A percentile compares a stretch with the other conserved stretches of the same genome.
Conservation (phyloP, 345 rosid species). For the Lumnitzera racemosa region DNA sequence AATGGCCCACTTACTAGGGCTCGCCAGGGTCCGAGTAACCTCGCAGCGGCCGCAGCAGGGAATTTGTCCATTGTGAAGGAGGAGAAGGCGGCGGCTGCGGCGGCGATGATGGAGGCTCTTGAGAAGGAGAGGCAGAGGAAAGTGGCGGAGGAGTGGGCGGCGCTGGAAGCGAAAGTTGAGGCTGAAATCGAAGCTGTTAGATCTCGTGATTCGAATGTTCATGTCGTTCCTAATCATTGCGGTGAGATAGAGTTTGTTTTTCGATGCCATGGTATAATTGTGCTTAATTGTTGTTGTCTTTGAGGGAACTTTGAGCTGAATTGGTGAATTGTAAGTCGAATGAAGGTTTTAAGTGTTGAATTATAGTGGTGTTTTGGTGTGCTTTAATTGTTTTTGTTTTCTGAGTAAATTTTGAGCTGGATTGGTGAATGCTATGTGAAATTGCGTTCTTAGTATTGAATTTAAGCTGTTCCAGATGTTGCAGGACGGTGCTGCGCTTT, state of each 20-base stretch:
- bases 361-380: neutral
- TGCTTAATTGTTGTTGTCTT: neutral
- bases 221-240: conserved; percentile 87
- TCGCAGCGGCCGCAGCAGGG: conserved; percentile 9
- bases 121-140: conserved; percentile 25
- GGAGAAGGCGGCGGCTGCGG: conserved; percentile 6
- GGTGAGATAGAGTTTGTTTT: conserved; percentile 38
- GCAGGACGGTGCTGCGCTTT: neutral
- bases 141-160: conserved; percentile 60
- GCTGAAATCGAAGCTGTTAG: conserved; percentile 72
- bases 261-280: neutral
- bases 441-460: conserved; percentile 38
- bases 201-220: conserved; percentile 67
- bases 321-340: neutral
- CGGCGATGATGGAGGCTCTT: conserved; percentile 10
- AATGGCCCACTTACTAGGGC: conserved; percentile 94
- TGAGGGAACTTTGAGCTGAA: neutral
- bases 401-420: neutral
- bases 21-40: conserved; percentile 61
- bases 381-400: neutral
- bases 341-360: neutral
- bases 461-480: neutral
- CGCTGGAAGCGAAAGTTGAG: conserved; percentile 67
- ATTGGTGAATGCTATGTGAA: neutral
- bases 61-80: conserved; percentile 21